Conservation (phyloP, 2,329 filamentous ascomycete genomes). For the Hymenoscyphus infarciens region DNA sequence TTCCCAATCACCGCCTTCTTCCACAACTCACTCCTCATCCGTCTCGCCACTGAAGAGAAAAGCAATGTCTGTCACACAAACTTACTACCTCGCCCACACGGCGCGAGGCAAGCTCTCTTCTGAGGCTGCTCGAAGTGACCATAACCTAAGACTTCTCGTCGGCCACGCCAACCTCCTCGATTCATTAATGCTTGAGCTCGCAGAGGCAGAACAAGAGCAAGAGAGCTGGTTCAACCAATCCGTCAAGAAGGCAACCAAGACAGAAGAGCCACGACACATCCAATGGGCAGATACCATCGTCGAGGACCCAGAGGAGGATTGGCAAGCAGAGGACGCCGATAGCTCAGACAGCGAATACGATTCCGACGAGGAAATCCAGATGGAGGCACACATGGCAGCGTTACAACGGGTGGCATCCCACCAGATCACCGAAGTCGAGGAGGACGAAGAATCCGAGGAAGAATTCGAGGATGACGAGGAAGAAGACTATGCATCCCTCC, state of each 20-base stretch:
- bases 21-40: conserved; percentile 21
- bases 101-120: conserved; percentile 92
- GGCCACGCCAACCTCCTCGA: conserved; percentile 98
- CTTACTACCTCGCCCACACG: conserved; percentile 97
- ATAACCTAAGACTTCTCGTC: conserved; percentile 91
- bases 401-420: conserved; percentile 46
- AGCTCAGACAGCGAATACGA: conserved; percentile 47
- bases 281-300: conserved; percentile 81
- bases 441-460: conserved; percentile 35
- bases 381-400: conserved; percentile 48
- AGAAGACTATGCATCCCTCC: conserved; percentile 62
- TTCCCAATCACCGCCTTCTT: conserved; percentile 25
- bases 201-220: conserved; percentile 91
- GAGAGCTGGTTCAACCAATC: conserved; percentile 98
- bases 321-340: conserved; percentile 60
- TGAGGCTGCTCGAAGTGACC: conserved; percentile 85
- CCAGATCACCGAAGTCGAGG: conserved; percentile 28
- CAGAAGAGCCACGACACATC: conserved; percentile 63
- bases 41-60: conserved; percentile 51
- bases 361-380: conserved; percentile 54
- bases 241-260: conserved; percentile 67
- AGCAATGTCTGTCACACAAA: conserved; percentile 97
- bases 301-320: conserved; percentile 71
- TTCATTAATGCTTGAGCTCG: conserved; percentile 85
- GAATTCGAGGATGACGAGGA: conserved; percentile 45